A percentile compares a stretch with the other conserved stretches of the same genome.
Evolutionary conservation across 352 stramenopile species (phyloP).

Genomic region (Phytophthora constricta): DNA sequence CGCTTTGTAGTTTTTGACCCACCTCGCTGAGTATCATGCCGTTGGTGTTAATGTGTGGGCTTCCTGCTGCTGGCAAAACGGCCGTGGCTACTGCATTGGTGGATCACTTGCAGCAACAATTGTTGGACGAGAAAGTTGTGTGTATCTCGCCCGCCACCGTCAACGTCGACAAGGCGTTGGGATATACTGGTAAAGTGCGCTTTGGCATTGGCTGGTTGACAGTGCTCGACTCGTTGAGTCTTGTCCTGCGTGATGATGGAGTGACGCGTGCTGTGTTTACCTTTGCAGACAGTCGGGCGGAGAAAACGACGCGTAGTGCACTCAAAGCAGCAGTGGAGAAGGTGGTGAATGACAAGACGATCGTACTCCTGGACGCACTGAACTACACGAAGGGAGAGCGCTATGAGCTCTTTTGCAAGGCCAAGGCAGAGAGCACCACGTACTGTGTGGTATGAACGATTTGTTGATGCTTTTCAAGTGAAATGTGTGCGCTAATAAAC

Average conservation of each 20-base stretch:
- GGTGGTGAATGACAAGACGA: conserved; percentile 58
- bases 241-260: neutral
- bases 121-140: conserved; percentile 50
- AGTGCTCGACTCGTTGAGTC: conserved; percentile 1
- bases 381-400: conserved; percentile 97
- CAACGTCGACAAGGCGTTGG: conserved; percentile 61
- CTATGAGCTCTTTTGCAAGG: conserved; percentile 96
- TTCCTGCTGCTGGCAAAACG: conserved; percentile 77
- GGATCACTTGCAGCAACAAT: conserved; percentile 47
- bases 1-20: neutral
- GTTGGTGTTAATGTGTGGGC: conserved; percentile 75
- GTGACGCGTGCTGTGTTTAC: neutral
- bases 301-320: conserved; percentile 78
- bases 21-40: conserved; percentile 59
- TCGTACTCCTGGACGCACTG: conserved; percentile 93
- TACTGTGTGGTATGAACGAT: conserved; percentile 81
- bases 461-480: neutral
- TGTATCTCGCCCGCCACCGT: conserved; percentile 67
- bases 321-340: conserved; percentile 73
- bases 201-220: conserved; percentile 14
- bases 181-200: conserved; percentile 59
- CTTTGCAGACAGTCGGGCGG: conserved; percentile 53
- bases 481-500: neutral
- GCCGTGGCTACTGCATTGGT: conserved; percentile 58
- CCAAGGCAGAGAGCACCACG: conserved; percentile 88